A percentile compares a stretch with the other conserved stretches of the same genome.
These are phyloP conservation scores for Endotrypanum monterogeii DNA, from an alignment of 208 protist genomes.

Conservation along the genomic window DNA sequence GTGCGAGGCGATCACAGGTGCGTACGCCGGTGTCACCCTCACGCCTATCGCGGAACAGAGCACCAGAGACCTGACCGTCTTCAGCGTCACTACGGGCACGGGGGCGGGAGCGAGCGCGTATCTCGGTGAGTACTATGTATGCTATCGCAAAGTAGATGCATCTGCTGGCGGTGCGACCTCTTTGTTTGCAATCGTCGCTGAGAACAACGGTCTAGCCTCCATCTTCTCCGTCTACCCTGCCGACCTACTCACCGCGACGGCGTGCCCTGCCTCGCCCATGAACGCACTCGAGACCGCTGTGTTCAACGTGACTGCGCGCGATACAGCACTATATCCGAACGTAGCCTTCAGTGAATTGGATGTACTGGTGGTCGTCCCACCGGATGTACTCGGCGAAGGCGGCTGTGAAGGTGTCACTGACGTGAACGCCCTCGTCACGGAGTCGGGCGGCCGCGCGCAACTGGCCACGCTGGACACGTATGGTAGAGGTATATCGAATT, in stretches of 20 bases:
- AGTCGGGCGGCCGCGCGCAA: conserved; percentile 29
- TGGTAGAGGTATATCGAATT: conserved; percentile 50
- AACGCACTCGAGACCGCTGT: conserved; percentile 66
- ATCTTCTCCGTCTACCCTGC: conserved; percentile 82
- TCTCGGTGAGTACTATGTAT: conserved; percentile 83
- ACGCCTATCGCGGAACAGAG: conserved; percentile 32
- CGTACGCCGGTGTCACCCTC: conserved; percentile 61
- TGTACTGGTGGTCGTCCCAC: conserved; percentile 57
- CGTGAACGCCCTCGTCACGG: conserved; percentile 19
- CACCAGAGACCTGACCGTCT: conserved; percentile 39
- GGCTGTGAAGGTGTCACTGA: conserved; percentile 29
- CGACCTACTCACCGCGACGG: conserved; percentile 35
- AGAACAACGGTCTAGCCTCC: conserved; percentile 30
- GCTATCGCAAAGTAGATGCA: conserved; percentile 55
- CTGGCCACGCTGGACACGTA: conserved; percentile 37
- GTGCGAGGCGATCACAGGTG: conserved; percentile 53
- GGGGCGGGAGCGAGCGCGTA: conserved; percentile 36
- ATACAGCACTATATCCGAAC: conserved; percentile 48
- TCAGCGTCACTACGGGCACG: conserved; percentile 49
- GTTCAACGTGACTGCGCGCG: conserved; percentile 54
- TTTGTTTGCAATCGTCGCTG: conserved; percentile 58
- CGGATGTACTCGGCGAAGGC: conserved; percentile 2
- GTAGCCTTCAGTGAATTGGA: conserved; percentile 55
- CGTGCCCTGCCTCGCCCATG: conserved; percentile 34
- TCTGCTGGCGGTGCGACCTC: conserved; percentile 7